Base-by-base conservation (phyloP, 2,329 filamentous ascomycete genomes). In the Fusarium cyanostomum region DNA sequence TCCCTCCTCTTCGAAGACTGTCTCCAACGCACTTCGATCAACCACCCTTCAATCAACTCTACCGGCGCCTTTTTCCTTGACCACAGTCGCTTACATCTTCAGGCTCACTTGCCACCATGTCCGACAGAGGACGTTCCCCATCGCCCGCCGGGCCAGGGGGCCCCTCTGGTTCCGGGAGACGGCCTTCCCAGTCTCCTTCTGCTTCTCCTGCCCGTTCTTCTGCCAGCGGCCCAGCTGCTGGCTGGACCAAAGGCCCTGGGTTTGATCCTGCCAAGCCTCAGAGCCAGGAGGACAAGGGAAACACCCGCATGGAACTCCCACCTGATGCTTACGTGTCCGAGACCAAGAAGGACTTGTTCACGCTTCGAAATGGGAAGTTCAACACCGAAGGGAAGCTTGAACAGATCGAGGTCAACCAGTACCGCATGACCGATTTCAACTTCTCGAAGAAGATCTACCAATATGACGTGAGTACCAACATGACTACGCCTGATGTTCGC, bases 381-480 rank as follows among this genome's bases (percentile, higher is more conserved):
- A 90, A 88, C 60, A 83, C 76, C 0, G 78, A 80, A 8, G 89
- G 88, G 2, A 85, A 83, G 59, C 72, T 79, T 0, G 81, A 88
- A 16, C 71, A 76, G 1, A 68, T 92, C 1, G 75, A 81, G 0
- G 78, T 96, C 33, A 98, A 98, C 73, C 88, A 92, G 10, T 96
- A 89, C 76, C 83, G 87, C 0, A 88, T 97, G 52, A 77, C 74
- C 0, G 77, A 80, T 9, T 86, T 88, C 34, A 72, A 78, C 52
- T 87, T 87, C 0, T 81, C 75, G 3, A 83, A 81, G 11, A 84
- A 86, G 0, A 85, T 97, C 18, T 88, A 88, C 62, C 94, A 97
- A 72, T 98, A 94, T 68, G 92, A 97, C 78, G 91, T 94, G 79
- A 83, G 90, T 84, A 39, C 43, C 13, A 41, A 7, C 13, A 28